Percentiles rank a stretch among this genome's conserved stretches.
Conservation (phyloP, 1,139 yeast species). For the Magnusiomyces ingens region DNA sequence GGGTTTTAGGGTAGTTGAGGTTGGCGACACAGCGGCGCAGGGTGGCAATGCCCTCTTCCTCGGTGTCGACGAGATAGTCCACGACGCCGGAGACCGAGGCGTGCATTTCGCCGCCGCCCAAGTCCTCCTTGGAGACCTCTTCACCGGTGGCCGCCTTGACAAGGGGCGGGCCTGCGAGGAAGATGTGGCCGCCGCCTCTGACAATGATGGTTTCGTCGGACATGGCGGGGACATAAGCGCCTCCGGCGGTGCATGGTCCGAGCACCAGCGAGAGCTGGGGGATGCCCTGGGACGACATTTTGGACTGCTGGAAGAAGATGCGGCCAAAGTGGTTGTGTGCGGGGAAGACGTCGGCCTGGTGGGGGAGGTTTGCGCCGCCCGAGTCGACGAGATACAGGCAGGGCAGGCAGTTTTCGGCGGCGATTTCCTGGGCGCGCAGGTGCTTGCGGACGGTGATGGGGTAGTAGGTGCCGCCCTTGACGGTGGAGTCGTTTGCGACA, state of each 20-base stretch:
- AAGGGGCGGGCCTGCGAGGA: slow-evolving; percentile 34
- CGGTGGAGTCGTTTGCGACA: slow-evolving; percentile 34
- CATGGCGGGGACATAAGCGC: slow-evolving; percentile 36
- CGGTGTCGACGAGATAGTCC: slow-evolving; percentile 32
- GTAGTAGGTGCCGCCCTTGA: slow-evolving; percentile 34
- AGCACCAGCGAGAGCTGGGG: slow-evolving; percentile 33
- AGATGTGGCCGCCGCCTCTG: slow-evolving; percentile 32
- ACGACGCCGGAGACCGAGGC: slow-evolving; percentile 32
- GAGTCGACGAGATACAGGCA: slow-evolving; percentile 32
- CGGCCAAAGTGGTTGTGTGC: slow-evolving; percentile 34
- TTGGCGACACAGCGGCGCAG: slow-evolving; percentile 29
- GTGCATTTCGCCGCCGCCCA: slow-evolving; percentile 36
- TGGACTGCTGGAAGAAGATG: slow-evolving; percentile 32
- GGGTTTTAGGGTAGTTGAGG: slow-evolving; percentile 24
- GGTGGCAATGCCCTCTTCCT: slow-evolving; percentile 32
- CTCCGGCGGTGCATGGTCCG: slow-evolving; percentile 38
- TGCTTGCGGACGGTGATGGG: slow-evolving; percentile 35
- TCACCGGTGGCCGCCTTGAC: slow-evolving; percentile 36
- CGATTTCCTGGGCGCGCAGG: slow-evolving; percentile 33
- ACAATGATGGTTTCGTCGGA: slow-evolving; percentile 34
- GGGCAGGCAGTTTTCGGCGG: slow-evolving; percentile 31
- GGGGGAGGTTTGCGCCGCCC: slow-evolving; percentile 36
- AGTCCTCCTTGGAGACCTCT: slow-evolving; percentile 32
- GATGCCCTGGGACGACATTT: slow-evolving; percentile 31
- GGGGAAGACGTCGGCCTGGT: slow-evolving; percentile 35